A percentile compares a stretch with the other conserved stretches of the same genome.
Evolutionary conservation across 257 asterid genomes (phyloP).

Genomic region (Jasminum sambac): DNA sequence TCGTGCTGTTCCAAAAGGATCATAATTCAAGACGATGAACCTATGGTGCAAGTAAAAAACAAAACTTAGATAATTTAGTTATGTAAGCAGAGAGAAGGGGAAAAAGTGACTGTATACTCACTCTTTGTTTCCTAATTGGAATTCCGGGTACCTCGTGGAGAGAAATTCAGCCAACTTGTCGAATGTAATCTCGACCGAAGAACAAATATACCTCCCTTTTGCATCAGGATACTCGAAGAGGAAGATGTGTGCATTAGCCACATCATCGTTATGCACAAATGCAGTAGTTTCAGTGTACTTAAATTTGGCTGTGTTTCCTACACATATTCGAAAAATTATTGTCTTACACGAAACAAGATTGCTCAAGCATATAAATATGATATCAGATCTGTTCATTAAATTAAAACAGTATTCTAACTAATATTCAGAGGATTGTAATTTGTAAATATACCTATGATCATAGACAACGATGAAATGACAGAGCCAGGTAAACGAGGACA

Average conservation of each 20-base stretch:
- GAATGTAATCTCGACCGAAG: constrained; percentile 32
- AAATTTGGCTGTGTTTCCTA: constrained; percentile 30
- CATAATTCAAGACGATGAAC: background rate
- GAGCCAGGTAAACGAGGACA: constrained; percentile 45
- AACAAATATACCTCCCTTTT: constrained; percentile 54
- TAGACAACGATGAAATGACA: constrained; percentile 34
- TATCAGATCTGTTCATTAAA: too few relatives aligned
- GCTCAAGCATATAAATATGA: background rate
- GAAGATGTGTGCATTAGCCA: constrained; percentile 42
- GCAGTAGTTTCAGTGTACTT: constrained; percentile 14
- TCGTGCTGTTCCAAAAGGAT: too few relatives aligned
- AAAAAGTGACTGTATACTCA: constrained; percentile 11
- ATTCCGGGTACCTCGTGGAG: constrained; percentile 33
- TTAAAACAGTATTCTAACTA: too few relatives aligned
- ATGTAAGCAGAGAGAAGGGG: background rate
- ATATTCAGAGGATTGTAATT: too few relatives aligned
- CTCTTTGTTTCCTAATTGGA: constrained; percentile 27
- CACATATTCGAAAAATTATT: background rate
- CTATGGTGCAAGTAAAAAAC: background rate
- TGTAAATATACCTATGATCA: constrained; percentile 39
- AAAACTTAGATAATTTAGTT: background rate
- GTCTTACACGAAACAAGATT: background rate
- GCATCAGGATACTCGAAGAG: constrained; percentile 39
- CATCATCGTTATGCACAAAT: constrained; percentile 45
- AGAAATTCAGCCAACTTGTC: constrained; percentile 38